phyloP scores from a whole-genome alignment of 1,284 basidiomycete genomes.

The Sanguinoderma infundibulare region DNA sequence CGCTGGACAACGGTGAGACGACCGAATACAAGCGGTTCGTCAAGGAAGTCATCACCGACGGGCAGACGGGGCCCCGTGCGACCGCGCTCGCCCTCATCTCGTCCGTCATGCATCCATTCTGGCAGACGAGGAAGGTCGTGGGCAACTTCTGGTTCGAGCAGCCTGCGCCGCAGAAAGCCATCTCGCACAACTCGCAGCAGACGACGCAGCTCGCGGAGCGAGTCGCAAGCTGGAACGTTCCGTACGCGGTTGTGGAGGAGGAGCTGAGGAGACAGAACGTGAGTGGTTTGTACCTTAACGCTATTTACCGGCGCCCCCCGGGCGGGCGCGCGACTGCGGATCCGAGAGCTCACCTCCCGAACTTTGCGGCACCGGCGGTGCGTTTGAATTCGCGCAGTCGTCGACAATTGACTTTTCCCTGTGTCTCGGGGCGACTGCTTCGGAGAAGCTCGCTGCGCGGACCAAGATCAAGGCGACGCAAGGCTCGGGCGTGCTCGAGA shows the following conservation, averaged over 20 bases:
- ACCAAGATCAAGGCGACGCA: constrained; percentile 65
- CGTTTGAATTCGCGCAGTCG: constrained; percentile 53
- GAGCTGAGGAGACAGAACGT: constrained; percentile 96
- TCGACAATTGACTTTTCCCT: constrained; percentile 98
- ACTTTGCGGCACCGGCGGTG: constrained; percentile 11
- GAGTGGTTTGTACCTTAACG: constrained; percentile 41
- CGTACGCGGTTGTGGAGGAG: constrained; percentile 87
- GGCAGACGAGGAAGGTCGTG: constrained; percentile 75
- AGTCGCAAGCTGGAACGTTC: constrained; percentile 92
- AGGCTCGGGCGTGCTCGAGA: constrained; percentile 69
- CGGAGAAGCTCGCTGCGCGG: constrained; percentile 77
- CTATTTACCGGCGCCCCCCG: constrained; percentile 2
- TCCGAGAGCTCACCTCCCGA: constrained; percentile 15
- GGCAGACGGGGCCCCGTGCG: constrained; percentile 88
- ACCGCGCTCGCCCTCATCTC: constrained; percentile 88
- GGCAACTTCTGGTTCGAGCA: constrained; percentile 83
- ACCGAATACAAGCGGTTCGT: constrained; percentile 94
- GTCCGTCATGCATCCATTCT: constrained; percentile 77
- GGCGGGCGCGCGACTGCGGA: constrained; percentile 12
- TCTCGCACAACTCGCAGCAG: constrained; percentile 77
- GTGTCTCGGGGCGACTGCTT: constrained; percentile 89
- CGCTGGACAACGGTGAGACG: constrained; percentile 94
- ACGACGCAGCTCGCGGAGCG: constrained; percentile 89
- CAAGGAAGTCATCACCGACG: constrained; percentile 95
- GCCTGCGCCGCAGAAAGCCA: constrained; percentile 48